Percentiles rank a stretch among this genome's conserved stretches.
Evolutionary conservation across 352 stramenopile genomes (phyloP).

Genomic region (Pelagophyceae sp.): DNA sequence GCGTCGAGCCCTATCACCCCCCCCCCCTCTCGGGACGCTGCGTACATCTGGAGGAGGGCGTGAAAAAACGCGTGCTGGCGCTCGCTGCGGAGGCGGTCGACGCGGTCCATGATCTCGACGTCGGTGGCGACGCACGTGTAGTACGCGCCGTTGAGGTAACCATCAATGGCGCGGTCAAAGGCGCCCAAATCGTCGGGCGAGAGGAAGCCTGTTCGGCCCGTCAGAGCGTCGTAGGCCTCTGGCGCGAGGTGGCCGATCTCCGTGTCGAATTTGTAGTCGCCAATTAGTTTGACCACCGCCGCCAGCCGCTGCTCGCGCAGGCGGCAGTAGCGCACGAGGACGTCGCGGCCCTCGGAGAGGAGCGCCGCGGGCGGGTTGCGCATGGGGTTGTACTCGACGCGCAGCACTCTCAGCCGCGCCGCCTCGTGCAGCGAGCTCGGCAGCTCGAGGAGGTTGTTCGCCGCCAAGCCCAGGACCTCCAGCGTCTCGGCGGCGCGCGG

Average conservation of each 20-base stretch:
- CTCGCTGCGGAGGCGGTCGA: conserved; percentile 24
- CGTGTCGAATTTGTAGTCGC: conserved; percentile 21
- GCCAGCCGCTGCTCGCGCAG: conserved; percentile 23
- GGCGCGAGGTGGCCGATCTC: conserved; percentile 19
- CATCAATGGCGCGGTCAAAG: conserved; percentile 22
- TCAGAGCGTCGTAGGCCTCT: conserved; percentile 25
- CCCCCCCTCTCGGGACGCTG: too few relatives aligned
- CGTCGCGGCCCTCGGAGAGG: conserved; percentile 17
- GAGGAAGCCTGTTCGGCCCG: conserved; percentile 26
- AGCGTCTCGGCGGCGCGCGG: conserved; percentile 9
- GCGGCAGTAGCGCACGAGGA: conserved; percentile 23
- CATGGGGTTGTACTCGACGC: conserved; percentile 36
- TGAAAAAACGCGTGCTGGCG: conserved; percentile 25
- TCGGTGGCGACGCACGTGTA: conserved; percentile 24
- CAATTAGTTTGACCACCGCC: conserved; percentile 20
- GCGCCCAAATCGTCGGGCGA: conserved; percentile 25
- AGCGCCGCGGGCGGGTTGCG: conserved; percentile 24
- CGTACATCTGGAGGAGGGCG: conserved; percentile 20
- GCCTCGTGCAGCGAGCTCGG: conserved; percentile 20
- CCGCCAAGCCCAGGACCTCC: conserved; percentile 18
- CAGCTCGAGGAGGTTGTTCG: conserved; percentile 28
- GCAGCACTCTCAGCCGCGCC: conserved; percentile 24
- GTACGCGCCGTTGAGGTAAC: conserved; percentile 26
- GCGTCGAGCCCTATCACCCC: too few relatives aligned
- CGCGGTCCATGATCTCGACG: conserved; percentile 23